A percentile compares a stretch with the other conserved stretches of the same genome.
These are phyloP conservation scores for Nicotiana rustica DNA, from an alignment of 305 asterid genomes.

Conservation along the genomic window DNA sequence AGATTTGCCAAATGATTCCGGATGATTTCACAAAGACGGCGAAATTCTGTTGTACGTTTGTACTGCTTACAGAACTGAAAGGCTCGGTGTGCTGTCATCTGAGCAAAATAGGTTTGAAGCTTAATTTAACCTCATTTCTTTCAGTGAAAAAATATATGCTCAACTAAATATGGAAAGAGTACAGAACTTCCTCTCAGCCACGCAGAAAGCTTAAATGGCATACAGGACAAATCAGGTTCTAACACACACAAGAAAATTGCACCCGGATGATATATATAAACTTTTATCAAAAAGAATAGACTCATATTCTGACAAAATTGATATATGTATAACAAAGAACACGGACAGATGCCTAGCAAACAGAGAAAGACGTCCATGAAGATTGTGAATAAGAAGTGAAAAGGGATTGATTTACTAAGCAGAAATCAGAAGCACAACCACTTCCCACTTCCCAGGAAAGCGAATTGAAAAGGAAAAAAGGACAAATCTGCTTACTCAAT, in stretches of 20 bases:
- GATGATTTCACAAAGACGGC: constrained; percentile 92
- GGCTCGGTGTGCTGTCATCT: constrained; percentile 99
- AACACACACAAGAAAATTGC: not conserved
- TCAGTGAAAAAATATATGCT: not conserved
- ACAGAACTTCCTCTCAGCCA: not conserved
- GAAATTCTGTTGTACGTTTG: constrained; percentile 91
- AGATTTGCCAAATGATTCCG: constrained; percentile 96
- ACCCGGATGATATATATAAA: not conserved
- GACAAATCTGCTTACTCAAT: constrained; percentile 5
- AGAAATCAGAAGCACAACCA: not conserved
- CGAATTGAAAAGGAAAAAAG: not conserved
- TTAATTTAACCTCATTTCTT: not conserved
- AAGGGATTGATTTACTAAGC: not conserved
- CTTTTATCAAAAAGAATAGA: not conserved
- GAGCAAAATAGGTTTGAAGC: constrained; percentile 24
- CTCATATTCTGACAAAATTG: not conserved
- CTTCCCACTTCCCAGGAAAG: constrained; percentile 12
- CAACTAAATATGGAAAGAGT: not conserved
- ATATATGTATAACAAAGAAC: constrained; percentile 4
- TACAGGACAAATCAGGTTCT: constrained; percentile 4
- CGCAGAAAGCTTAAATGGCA: not conserved
- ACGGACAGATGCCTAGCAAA: not conserved
- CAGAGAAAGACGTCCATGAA: not conserved
- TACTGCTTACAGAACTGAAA: constrained; percentile 98
- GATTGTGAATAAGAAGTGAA: constrained; percentile 12